Percentiles rank a stretch among this genome's conserved stretches.
Conservation (phyloP, 75 land plant genomes). For the Selaginella tamariscina region DNA sequence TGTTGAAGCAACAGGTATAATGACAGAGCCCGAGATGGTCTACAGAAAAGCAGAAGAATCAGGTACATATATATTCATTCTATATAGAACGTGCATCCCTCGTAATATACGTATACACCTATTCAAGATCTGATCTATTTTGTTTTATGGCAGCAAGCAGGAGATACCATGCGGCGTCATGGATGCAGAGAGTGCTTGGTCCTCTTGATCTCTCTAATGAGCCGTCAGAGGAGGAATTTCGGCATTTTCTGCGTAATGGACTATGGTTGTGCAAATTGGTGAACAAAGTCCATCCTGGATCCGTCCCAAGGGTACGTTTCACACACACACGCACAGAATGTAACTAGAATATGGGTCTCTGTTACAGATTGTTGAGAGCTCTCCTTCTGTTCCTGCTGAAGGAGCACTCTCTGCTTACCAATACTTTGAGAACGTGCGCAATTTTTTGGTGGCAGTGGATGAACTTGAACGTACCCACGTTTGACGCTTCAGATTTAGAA, state of each 20-base stretch:
- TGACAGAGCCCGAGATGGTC: not conserved
- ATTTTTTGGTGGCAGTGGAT: constrained; percentile 1
- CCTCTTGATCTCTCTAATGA: not conserved
- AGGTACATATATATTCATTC: not conserved
- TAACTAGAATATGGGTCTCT: no score
- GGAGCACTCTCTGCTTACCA: constrained; percentile 11
- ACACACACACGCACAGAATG: not conserved
- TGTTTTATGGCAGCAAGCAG: constrained; percentile 7
- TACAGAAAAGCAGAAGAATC: not conserved
- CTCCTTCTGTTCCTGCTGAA: not conserved
- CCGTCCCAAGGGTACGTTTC: not conserved
- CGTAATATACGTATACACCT: no score
- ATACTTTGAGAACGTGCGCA: constrained; percentile 12
- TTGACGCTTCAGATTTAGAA: constrained; percentile 9
- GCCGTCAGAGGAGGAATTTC: constrained; percentile 6
- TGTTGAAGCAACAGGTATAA: not conserved
- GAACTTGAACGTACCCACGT: constrained; percentile 1
- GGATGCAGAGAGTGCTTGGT: constrained; percentile 1
- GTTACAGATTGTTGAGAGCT: not conserved
- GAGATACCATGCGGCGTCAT: not conserved
- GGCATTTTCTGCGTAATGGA: not conserved
- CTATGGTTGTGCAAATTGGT: not conserved
- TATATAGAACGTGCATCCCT: no score
- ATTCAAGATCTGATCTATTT: no score
- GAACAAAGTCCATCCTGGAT: not conserved